Evolutionary conservation across 495 filamentous ascomycete species (phyloP).

Genomic region (Hypoxylon lienhwacheense): DNA sequence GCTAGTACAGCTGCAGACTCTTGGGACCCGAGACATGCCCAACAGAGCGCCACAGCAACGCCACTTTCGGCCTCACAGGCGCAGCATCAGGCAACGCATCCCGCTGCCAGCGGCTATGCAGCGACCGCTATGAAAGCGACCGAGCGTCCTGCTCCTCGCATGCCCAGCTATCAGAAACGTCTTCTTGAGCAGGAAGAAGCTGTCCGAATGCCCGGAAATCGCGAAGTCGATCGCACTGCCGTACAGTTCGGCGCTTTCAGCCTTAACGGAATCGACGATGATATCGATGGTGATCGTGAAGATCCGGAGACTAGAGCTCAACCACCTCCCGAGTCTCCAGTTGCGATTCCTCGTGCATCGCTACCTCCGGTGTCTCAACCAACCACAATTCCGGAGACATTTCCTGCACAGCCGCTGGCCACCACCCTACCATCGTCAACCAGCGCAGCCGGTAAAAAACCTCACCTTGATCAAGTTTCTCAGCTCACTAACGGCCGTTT

Average conservation of each 20-base stretch:
- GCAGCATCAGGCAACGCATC: constrained; percentile 57
- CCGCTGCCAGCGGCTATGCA: constrained; percentile 67
- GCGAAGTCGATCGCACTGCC: constrained; percentile 88
- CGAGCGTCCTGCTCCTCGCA: constrained; percentile 56
- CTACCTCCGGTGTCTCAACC: constrained; percentile 71
- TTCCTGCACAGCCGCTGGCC: constrained; percentile 66
- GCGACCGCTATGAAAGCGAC: constrained; percentile 77
- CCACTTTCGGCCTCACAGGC: constrained; percentile 59
- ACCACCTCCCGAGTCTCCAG: constrained; percentile 90
- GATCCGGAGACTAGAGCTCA: constrained; percentile 93
- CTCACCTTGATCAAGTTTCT: constrained; percentile 3
- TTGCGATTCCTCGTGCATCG: constrained; percentile 85
- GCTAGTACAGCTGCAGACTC: constrained; percentile 90
- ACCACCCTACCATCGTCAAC: constrained; percentile 58
- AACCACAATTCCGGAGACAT: constrained; percentile 60
- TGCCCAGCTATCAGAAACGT: constrained; percentile 76
- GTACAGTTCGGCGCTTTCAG: constrained; percentile 98
- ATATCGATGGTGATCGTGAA: constrained; percentile 92
- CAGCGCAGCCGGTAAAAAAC: constrained; percentile 44
- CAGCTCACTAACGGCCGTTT: constrained; percentile 34
- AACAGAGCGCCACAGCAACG: constrained; percentile 53
- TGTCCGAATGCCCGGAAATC: constrained; percentile 98
- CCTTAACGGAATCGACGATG: constrained; percentile 75
- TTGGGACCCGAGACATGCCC: constrained; percentile 64
- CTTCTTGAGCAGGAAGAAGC: constrained; percentile 94